Evolutionary conservation across 176 grass and related monocot genomes (phyloP), one percentile per base, ranked within the genome.

Genomic region (Aegilops umbellulata): DNA sequence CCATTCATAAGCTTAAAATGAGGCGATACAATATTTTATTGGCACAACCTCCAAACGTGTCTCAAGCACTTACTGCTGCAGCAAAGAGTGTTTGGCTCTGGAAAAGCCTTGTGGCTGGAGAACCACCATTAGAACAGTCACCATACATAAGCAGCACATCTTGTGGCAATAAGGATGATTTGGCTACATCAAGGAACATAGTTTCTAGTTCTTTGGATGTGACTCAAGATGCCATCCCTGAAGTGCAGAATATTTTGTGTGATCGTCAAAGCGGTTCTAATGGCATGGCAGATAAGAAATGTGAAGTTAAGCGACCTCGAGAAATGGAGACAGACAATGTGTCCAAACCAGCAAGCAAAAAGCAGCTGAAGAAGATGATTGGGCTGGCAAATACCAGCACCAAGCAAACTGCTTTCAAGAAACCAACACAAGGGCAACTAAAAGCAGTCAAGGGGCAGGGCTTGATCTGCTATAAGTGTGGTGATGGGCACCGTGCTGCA

Each of bases 1-100:
- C 97, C 60, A 92, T 99, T 75, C 97, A 99, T 87, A 94, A 97
- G 80, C 88, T 99, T 82, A 90, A 90, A 23, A 91, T 97, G 85
- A 92, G 92, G 86, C 92, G 90, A 71, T 99, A 99, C 57, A 96
- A 97, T 91, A 94, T 99, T 90, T 80, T 99, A 88, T 46, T 99
- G 77, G 97, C 97, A 12, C 94, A 94, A 74, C 94, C 94, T 65
- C 92, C 94, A 62, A 99, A 91, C 88, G 94, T 99, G 31, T 99
- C 97, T 89, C 97, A 94, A 78, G 82, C 77, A 10, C 94, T 99
- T 84, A 89, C 87, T 69, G 86, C 90, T 85, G 97, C 94, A 77
- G 94, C 97, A 82, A 94, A 86, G 62, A 78, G 65, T 91, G 94
- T 99, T 76, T 99, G 97, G 97, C 85, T 84, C 69, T 97, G 97